These are phyloP conservation scores for Bretschneidera sinensis DNA, from an alignment of 345 rosid genomes.

Conservation along the genomic window DNA sequence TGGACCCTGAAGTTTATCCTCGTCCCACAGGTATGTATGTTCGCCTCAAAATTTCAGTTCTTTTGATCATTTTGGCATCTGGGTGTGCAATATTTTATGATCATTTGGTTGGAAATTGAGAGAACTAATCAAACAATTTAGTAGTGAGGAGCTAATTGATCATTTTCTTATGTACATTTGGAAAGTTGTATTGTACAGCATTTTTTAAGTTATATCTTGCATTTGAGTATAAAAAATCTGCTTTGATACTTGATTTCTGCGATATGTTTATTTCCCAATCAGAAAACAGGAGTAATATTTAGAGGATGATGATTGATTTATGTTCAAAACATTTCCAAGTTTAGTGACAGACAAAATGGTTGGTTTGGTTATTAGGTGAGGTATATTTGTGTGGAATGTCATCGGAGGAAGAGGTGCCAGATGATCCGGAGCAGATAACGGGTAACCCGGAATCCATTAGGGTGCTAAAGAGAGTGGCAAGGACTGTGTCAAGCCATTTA, in stretches of 20 bases:
- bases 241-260: neutral
- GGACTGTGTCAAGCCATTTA: conserved; percentile 65
- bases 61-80: neutral
- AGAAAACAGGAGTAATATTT: too few species aligned
- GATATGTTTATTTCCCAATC: too few species aligned
- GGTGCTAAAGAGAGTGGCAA: conserved; percentile 72
- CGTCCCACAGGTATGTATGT: conserved; percentile 57
- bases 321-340: too few species aligned
- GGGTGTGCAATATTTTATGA: neutral
- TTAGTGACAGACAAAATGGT: too few species aligned
- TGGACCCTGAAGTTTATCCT: conserved; percentile 83
- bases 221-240: too few species aligned
- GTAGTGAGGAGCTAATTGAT: neutral
- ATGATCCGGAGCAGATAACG: conserved; percentile 58
- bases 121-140: neutral
- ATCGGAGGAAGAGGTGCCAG: conserved; percentile 64
- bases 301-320: too few species aligned
- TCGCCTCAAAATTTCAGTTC: neutral
- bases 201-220: too few species aligned
- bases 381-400: conserved; percentile 92
- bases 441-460: conserved; percentile 60
- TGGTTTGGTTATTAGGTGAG: conserved; percentile 44
- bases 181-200: too few species aligned
- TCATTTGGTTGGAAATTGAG: neutral
- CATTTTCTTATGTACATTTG: too few species aligned